Base-by-base conservation (phyloP, 495 filamentous ascomycete species). In the Apodospora peruviana region DNA sequence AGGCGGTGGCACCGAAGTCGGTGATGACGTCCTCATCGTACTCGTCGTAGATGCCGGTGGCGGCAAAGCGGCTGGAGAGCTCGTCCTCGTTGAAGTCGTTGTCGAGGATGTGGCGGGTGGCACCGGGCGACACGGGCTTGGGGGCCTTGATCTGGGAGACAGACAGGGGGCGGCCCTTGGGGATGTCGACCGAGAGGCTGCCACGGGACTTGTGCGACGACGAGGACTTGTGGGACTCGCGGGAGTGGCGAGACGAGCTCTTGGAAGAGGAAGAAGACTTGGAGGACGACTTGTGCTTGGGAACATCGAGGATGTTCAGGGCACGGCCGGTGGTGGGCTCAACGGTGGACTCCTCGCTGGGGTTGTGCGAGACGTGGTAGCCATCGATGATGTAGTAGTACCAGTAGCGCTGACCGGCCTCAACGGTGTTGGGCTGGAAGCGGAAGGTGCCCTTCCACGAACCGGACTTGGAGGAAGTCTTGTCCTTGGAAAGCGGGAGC, bases 311-410 rank as follows among this genome's bases (percentile, higher is more conserved):
- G 68, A 84, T 82, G 72, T 84, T 98, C 48, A 98, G 80, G 67
- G 86, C 86, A 68, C 94, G 93, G 74, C 90, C 90, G 57, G 94
- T 96, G 61, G 91, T 97, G 59, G 93, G 91, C 77, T 98, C 93
- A 62, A 86, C 85, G 70, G 89, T 95, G 66, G 84, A 88, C 48
- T 86, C 79, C 64, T 87, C 81, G 61, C 88, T 88, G 43, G 94
- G 93, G 72, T 98, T 93, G 77, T 97, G 91, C 40, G 93, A 91
- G 67, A 96, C 86, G 70, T 96, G 91, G 82, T 96, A 96, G 51
- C 93, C 93, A 64, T 98, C 93, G 73, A 97, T 94, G 86, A 98
- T 96, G 78, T 96, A 98, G 80, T 98, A 98, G 82, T 97, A 98
- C 93, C 94, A 98, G 84, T 96, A 97, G 58, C 93, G 84, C 61